A percentile compares a stretch with the other conserved stretches of the same genome.
These are phyloP conservation scores for Lactarius hatsudake DNA, from an alignment of 768 basidiomycete species.

Conservation along the genomic window DNA sequence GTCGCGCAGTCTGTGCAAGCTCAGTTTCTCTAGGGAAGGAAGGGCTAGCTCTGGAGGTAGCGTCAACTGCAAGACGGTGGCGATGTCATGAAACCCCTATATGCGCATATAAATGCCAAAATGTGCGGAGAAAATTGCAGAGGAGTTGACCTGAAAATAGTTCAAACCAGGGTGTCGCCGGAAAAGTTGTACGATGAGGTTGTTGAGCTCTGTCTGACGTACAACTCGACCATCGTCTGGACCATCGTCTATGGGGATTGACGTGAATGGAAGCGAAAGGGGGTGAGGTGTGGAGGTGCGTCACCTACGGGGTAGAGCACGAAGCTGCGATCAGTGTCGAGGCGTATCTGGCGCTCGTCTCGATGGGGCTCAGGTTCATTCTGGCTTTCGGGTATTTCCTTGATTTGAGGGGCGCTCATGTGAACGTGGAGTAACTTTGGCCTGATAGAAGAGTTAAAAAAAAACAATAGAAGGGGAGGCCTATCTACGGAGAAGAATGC, in stretches of 20 bases:
- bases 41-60: constrained; percentile 59
- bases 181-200: constrained; percentile 72
- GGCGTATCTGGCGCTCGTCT: constrained; percentile 83
- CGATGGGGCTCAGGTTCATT: constrained; percentile 41
- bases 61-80: constrained; percentile 78
- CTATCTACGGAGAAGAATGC: constrained; percentile 25
- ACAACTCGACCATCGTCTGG: constrained; percentile 43
- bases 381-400: background rate
- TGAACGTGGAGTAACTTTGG: constrained; percentile 37
- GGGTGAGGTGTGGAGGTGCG: constrained; percentile 8
- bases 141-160: constrained; percentile 72
- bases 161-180: constrained; percentile 66
- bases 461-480: constrained; percentile 21
- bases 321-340: constrained; percentile 92
- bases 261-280: constrained; percentile 8
- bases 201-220: constrained; percentile 65
- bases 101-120: background rate
- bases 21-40: constrained; percentile 65
- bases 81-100: constrained; percentile 91
- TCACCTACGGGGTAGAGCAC: constrained; percentile 84
- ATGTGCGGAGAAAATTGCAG: background rate
- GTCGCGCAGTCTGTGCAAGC: constrained; percentile 76
- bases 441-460: no score
- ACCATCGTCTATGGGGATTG: constrained; percentile 19
- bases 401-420: constrained; percentile 19